phyloP scores from a whole-genome alignment of 1,284 basidiomycete species.

The Omphalotus olearius region DNA sequence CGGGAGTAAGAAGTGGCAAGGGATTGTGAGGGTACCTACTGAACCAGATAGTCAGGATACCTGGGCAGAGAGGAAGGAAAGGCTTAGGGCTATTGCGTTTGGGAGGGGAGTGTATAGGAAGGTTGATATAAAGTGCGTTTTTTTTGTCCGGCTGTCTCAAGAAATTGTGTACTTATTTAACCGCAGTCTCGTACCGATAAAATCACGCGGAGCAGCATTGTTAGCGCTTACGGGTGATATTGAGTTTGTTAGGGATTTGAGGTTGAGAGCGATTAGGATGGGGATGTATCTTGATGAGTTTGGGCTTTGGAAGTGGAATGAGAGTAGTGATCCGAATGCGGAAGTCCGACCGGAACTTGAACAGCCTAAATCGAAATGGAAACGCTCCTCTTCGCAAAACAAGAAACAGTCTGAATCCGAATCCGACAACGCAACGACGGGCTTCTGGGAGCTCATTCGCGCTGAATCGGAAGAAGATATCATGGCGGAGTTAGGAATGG shows the following conservation, averaged over 20 bases:
- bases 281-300: conserved; percentile 50
- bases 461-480: conserved; percentile 41
- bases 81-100: conserved; percentile 26
- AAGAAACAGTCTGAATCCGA: not conserved
- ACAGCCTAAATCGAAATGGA: not conserved
- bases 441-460: conserved; percentile 41
- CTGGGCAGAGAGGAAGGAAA: conserved; percentile 24
- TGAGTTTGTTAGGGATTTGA: conserved; percentile 37
- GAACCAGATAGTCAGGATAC: conserved; percentile 12
- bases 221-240: conserved; percentile 49
- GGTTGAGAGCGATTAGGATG: conserved; percentile 34
- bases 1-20: conserved; percentile 39
- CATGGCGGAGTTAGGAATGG: conserved; percentile 38
- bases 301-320: conserved; percentile 52
- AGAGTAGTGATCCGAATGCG: conserved; percentile 1
- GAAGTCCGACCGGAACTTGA: too few species aligned
- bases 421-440: conserved; percentile 14
- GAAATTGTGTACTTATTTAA: not conserved
- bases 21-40: conserved; percentile 42
- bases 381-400: not conserved
- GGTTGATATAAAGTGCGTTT: conserved; percentile 39
- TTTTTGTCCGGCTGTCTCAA: not conserved
- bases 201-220: conserved; percentile 45
- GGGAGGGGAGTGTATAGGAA: conserved; percentile 34
- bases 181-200: conserved; percentile 43